Evolutionary conservation across 257 asterid species (phyloP).

Genomic region (Ajuga chamaepitys): DNA sequence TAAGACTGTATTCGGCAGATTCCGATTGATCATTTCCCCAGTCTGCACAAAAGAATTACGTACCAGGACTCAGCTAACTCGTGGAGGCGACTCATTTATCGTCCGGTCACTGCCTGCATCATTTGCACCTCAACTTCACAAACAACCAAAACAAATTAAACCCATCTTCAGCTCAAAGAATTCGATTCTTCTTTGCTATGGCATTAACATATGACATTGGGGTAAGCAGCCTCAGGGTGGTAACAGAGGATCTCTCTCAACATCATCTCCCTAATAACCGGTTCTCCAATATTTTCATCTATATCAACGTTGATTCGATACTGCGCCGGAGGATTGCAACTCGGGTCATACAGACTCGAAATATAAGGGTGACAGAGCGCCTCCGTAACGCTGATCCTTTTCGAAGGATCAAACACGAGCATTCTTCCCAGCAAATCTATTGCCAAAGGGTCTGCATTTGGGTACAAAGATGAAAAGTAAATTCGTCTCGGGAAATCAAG

Average conservation of each 20-base stretch:
- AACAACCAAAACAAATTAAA: too few relatives aligned
- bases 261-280: constrained; percentile 37
- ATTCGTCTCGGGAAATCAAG: constrained; percentile 11
- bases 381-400: constrained; percentile 33
- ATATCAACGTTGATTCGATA: constrained; percentile 28
- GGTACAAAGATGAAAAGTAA: constrained; percentile 23
- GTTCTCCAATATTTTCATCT: constrained; percentile 31
- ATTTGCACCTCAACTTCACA: too few relatives aligned
- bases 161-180: background rate
- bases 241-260: constrained; percentile 34
- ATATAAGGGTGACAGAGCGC: constrained; percentile 37
- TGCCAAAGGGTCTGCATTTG: constrained; percentile 31
- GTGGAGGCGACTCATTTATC: too few relatives aligned
- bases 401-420: constrained; percentile 41
- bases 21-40: too few relatives aligned
- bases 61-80: too few relatives aligned
- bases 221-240: constrained; percentile 32
- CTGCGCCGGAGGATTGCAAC: constrained; percentile 28
- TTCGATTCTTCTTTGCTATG: too few relatives aligned
- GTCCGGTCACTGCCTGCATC: too few relatives aligned
- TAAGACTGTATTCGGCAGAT: too few relatives aligned
- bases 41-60: too few relatives aligned
- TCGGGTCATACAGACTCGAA: constrained; percentile 29
- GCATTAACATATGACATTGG: constrained; percentile 9
- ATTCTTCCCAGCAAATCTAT: constrained; percentile 31